Evolutionary conservation across 768 basidiomycete genomes (phyloP).

Genomic region (Cyclocybe aegerita): DNA sequence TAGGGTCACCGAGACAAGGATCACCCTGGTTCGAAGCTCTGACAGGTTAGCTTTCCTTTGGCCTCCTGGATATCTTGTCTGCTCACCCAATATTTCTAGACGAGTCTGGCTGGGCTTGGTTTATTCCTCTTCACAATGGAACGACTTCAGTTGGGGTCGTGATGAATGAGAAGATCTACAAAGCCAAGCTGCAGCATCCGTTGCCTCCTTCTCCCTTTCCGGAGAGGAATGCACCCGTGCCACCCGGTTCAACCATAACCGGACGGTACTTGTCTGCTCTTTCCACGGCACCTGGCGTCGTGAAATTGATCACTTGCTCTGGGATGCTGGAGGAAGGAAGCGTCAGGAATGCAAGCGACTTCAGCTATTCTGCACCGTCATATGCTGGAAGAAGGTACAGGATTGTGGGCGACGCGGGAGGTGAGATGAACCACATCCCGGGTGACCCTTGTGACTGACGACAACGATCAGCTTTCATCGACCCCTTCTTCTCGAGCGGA

Average conservation of each 20-base stretch:
- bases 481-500: slow-evolving; percentile 66
- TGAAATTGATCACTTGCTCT: slow-evolving; percentile 37
- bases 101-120: slow-evolving; percentile 74
- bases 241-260: slow-evolving; percentile 25
- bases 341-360: slow-evolving; percentile 58
- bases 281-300: slow-evolving; percentile 45
- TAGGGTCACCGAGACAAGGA: slow-evolving; percentile 48
- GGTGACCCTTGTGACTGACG: slow-evolving; percentile 1
- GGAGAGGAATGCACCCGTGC: slow-evolving; percentile 20
- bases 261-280: slow-evolving; percentile 46
- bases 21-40: slow-evolving; percentile 74
- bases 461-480: slow-evolving; percentile 50
- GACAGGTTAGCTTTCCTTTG: slow-evolving; percentile 42
- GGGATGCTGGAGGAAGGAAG: slow-evolving; percentile 38
- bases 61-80: neutral
- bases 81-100: slow-evolving; percentile 33
- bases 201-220: slow-evolving; percentile 28
- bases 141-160: slow-evolving; percentile 64
- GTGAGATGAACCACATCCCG: slow-evolving; percentile 27
- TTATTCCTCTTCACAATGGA: slow-evolving; percentile 65
- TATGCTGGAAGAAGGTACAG: slow-evolving; percentile 57
- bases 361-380: slow-evolving; percentile 59
- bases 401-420: slow-evolving; percentile 68
- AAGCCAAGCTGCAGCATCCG: slow-evolving; percentile 32
- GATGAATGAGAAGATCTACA: slow-evolving; percentile 53